Base-by-base conservation (phyloP, 768 basidiomycete species). In the Trametes cubensis region DNA sequence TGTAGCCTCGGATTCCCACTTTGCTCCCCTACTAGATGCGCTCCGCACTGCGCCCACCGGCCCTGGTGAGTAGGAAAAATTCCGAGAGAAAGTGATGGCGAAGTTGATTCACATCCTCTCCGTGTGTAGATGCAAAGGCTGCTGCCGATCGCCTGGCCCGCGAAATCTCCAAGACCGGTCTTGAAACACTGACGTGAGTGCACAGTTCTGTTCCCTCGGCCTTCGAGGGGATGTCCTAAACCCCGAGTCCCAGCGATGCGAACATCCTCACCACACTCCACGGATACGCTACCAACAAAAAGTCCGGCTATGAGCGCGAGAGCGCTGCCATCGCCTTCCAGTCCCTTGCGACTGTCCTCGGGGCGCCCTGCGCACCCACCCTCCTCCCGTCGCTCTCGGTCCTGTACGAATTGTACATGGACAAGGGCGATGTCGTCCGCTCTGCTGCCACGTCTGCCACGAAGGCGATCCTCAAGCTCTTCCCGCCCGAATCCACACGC, bases 351-450 rank as follows among this genome's bases (percentile, higher is more conserved):
- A 79, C 76, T 46, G 79, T 86, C 56, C 80, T 94, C 25, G 95
- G 95, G 30, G 75, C 86, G 21, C 76, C 90, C 6, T 76, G 80
- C 57, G 91, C 85, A 41, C 92, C 94, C 18, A 75, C 91, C 54
- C 79, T 97, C 39, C 79, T 97, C 15, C 81, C 90, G 2, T 88
- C 88, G 45, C 85, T 98, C 55, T 83, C 92, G 18, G 69, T 86
- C 42, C 74, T 98, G 54, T 89, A 89, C 74, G 91, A 95, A 55
- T 81, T 95, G 41, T 88, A 90, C 75, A 89, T 91, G 82, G 96
- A 98, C 73, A 95, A 96, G 74, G 94, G 94, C 64, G 94, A 95
- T 55, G 90, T 94, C 28, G 94, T 98, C 65, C 87, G 94, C 59
- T 73, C 76, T 48, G 92, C 94, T 14, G 90, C 95, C n/a, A 76